Base-by-base conservation (phyloP, 768 basidiomycete genomes). In the Clitopilus hobsonii region DNA sequence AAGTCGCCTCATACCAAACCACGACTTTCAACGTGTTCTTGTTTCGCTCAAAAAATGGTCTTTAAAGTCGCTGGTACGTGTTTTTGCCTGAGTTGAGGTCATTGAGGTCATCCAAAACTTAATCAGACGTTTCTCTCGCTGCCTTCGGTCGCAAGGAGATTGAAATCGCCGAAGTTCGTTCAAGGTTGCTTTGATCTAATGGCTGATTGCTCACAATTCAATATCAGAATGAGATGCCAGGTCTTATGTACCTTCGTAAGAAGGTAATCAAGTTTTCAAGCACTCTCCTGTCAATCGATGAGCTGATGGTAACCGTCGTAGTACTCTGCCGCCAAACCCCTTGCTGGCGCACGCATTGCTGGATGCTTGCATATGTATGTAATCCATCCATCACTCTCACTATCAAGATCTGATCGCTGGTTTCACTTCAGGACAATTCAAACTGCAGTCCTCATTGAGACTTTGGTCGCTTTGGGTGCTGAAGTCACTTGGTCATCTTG, bases 131-230 rank as follows among this genome's bases (percentile, higher is more conserved):
- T 66, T 98, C 95, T 66, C 91, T 99, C 69, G 97, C 97, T 69
- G 96, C 96, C 57, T 99, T 98, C 76, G 94, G 96, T 74, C 94
- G 96, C 80, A 99, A 99, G 80, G 96, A 99, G 80, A 92, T 99
- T 66, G 88, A 96, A 78, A 91, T 99, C 73, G 96, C 96, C 60
- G 96, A 99, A 88, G 95, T 96, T 53, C 38, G 38, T 60, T 51
- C 45, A 54, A 57, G 58, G 57, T 60, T 51, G 55, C 52, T 54
- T 18, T 55, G 51, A 56, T 30, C 52, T 47, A 38, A 10, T 29
- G 32, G 56, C 52, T 30, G 45, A 59, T 53, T 55, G 52, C 52
- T 56, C 22, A 58, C 53, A 49, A 54, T 49, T 56, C 57, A 58
- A 49, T 13, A 26, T 53, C 65, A 93, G 90, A 84, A 88, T 81